Evolutionary conservation across 306 rosid species (phyloP).

Genomic region (Fragaria iinumae): DNA sequence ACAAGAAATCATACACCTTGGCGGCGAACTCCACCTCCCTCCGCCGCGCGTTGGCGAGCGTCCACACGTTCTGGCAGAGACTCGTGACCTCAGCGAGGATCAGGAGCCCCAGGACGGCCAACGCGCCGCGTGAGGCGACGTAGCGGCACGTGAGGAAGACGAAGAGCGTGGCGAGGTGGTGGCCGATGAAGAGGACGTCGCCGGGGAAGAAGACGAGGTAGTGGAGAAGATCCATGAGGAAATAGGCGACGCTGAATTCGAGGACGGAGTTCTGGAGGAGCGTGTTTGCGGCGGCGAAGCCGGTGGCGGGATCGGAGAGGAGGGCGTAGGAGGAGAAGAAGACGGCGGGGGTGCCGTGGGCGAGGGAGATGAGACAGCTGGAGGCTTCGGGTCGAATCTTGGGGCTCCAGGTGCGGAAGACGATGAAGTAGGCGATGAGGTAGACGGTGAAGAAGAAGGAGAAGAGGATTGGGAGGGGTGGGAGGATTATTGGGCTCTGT

Average conservation of each 20-base stretch:
- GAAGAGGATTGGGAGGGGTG: slow-evolving; percentile 46
- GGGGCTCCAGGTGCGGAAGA: slow-evolving; percentile 64
- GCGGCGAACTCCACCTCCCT: slow-evolving; percentile 52
- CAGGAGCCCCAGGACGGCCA: slow-evolving; percentile 55
- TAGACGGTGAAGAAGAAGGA: slow-evolving; percentile 47
- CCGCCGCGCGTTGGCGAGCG: slow-evolving; percentile 54
- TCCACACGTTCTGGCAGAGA: slow-evolving; percentile 82
- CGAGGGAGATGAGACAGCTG: slow-evolving; percentile 69
- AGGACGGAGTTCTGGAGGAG: slow-evolving; percentile 52
- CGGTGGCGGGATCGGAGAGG: slow-evolving; percentile 36
- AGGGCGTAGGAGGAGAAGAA: slow-evolving; percentile 48
- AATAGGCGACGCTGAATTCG: slow-evolving; percentile 87
- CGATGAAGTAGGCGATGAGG: slow-evolving; percentile 50
- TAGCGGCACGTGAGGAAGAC: slow-evolving; percentile 83
- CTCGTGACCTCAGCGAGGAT: slow-evolving; percentile 83
- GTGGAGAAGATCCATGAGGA: slow-evolving; percentile 74
- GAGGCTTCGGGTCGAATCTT: slow-evolving; percentile 84
- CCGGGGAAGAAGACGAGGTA: slow-evolving; percentile 59
- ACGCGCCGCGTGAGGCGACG: slow-evolving; percentile 66
- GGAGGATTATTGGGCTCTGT: slow-evolving; percentile 7
- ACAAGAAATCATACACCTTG: slow-evolving; percentile 39
- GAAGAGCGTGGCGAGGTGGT: slow-evolving; percentile 84
- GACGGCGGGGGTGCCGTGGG: slow-evolving; percentile 87
- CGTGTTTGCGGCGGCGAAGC: slow-evolving; percentile 62
- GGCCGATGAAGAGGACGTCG: slow-evolving; percentile 82